A percentile compares a stretch with the other conserved stretches of the same genome.
These are phyloP conservation scores for Venturia carpophila DNA, from an alignment of 2,329 filamentous ascomycete genomes.

Conservation along the genomic window DNA sequence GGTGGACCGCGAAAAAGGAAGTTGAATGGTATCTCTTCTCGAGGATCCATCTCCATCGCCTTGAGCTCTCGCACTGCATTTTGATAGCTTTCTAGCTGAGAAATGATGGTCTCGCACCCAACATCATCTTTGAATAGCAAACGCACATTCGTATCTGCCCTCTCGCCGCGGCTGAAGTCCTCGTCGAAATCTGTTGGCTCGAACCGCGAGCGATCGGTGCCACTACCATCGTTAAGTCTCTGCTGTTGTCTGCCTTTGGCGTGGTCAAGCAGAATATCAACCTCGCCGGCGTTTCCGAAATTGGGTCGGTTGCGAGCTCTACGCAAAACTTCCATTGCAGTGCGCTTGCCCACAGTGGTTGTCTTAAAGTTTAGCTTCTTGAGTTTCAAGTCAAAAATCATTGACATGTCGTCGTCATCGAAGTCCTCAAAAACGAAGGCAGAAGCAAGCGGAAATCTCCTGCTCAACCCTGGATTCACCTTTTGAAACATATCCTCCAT, in stretches of 20 bases:
- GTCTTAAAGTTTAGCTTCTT: slow-evolving; percentile 47
- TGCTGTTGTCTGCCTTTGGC: slow-evolving; percentile 49
- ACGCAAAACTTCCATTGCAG: slow-evolving; percentile 52
- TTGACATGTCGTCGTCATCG: slow-evolving; percentile 46
- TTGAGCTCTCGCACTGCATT: slow-evolving; percentile 46
- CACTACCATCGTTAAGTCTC: slow-evolving; percentile 30
- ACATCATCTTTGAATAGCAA: slow-evolving; percentile 52
- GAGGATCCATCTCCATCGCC: slow-evolving; percentile 46
- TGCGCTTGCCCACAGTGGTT: slow-evolving; percentile 46
- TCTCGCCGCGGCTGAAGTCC: slow-evolving; percentile 48
- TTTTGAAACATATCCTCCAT: slow-evolving; percentile 69
- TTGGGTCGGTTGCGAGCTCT: slow-evolving; percentile 55
- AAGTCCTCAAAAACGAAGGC: slow-evolving; percentile 67
- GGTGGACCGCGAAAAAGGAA: slow-evolving; percentile 62
- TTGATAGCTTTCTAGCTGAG: slow-evolving; percentile 48
- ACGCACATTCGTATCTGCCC: slow-evolving; percentile 42
- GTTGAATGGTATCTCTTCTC: slow-evolving; percentile 54
- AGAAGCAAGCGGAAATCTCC: slow-evolving; percentile 56
- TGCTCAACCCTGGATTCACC: slow-evolving; percentile 59
- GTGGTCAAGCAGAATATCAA: slow-evolving; percentile 58
- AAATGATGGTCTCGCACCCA: slow-evolving; percentile 49
- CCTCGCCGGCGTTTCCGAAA: slow-evolving; percentile 66
- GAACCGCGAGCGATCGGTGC: slow-evolving; percentile 27
- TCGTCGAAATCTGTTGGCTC: slow-evolving; percentile 50
- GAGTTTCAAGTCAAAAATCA: slow-evolving; percentile 58